Percentiles rank a stretch among this genome's conserved stretches.
Evolutionary conservation across 805 yeast genomes (phyloP).

Genomic region (Barnettozyma wickerhamii): DNA sequence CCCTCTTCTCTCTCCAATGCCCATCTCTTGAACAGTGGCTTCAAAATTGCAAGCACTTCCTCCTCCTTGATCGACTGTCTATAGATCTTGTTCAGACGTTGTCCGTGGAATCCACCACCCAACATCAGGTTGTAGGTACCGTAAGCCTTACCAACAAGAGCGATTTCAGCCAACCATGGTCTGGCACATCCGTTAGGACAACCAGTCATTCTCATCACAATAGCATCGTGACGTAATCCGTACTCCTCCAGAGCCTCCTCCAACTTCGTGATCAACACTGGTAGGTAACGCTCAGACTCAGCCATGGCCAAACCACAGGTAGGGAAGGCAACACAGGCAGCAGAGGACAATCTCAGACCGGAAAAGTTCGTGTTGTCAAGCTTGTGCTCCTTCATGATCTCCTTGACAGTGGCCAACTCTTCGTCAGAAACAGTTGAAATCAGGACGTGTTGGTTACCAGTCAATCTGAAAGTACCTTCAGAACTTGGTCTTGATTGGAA

Average conservation of each 20-base stretch:
- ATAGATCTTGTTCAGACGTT: conserved; percentile 86
- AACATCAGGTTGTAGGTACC: conserved; percentile 91
- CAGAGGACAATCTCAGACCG: conserved; percentile 82
- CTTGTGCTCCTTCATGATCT: conserved; percentile 63
- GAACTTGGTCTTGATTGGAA: conserved; percentile 44
- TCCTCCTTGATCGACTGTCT: conserved; percentile 87
- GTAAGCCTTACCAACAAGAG: conserved; percentile 90
- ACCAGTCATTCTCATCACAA: conserved; percentile 98
- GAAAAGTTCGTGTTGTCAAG: conserved; percentile 81
- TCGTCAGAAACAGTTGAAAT: conserved; percentile 69
- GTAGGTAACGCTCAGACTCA: conserved; percentile 87
- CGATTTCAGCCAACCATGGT: conserved; percentile 97
- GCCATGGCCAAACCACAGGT: conserved; percentile 99
- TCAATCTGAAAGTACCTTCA: conserved; percentile 86
- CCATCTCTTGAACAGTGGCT: conserved; percentile 92
- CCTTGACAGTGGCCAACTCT: conserved; percentile 59
- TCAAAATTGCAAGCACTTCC: conserved; percentile 71
- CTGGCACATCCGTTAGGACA: conserved; percentile 99
- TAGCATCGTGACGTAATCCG: conserved; percentile 90
- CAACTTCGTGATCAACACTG: conserved; percentile 72
- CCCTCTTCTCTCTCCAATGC: conserved; percentile 85
- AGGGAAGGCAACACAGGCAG: conserved; percentile 97
- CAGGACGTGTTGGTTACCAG: conserved; percentile 93
- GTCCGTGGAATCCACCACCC: conserved; percentile 95
- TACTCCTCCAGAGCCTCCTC: conserved; percentile 87